Base-by-base conservation (phyloP, 2,329 filamentous ascomycete species). In the Botryotinia globosa region DNA sequence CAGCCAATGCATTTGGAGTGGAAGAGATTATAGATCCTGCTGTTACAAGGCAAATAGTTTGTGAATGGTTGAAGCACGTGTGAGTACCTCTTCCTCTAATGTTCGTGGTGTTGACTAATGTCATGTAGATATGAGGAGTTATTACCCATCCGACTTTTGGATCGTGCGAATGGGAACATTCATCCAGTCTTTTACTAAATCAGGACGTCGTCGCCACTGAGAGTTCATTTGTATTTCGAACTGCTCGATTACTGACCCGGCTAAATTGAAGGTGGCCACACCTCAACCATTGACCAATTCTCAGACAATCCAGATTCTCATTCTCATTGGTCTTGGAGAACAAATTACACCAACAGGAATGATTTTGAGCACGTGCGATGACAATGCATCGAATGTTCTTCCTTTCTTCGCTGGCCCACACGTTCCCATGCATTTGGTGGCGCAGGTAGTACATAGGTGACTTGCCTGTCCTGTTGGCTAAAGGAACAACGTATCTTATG, bases 11-110 rank as follows among this genome's bases (percentile, higher is more conserved):
- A 18, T 91, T 91, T 80, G 87, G 87, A 0, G 83, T 90, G 0
- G 88, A 90, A 80, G 89, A 91, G 79, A 90, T 91, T 63, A 87
- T 91, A 58, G 89, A 91, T 80, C 89, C 88, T 7, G 87, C 86
- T 45, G 83, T 85, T 73, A 91, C 89, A 4, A 83, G 89, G 68
- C 79, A 80, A n/a, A 80, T 89, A 14, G 85, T 86, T 54, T 86
- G 84, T 74, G 83, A 85, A 51, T 90, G 89, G 89, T 80, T 84
- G 6, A 81, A 78, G 71, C 85, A 89, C 80, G 83, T 89, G 39
- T 91, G 74, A 72, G 76, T 75, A 64, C 20, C 51, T 25, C 25
- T 7, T n/a, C 22, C 25, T n/a, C 22, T 1, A 18, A 2, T 20
- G 25, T n/a, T 34, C 18, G 14, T 34, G 14, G 7, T 18, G 7